Evolutionary conservation across 768 basidiomycete genomes (phyloP), one percentile per base, ranked within the genome.

Genomic region (Tulasnella sp.): DNA sequence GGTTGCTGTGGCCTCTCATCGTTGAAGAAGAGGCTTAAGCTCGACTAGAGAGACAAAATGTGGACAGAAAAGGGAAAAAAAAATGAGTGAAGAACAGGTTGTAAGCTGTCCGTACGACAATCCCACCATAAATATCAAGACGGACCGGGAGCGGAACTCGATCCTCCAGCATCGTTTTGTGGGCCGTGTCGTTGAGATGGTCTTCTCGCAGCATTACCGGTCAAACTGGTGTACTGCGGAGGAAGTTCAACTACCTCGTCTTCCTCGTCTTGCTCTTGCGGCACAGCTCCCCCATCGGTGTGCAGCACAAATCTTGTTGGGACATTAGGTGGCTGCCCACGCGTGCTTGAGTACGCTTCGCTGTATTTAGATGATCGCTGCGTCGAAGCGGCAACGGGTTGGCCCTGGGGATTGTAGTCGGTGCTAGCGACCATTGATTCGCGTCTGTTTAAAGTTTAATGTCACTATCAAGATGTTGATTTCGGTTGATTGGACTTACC

Each of bases 211-310:
- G 25, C 3, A 19, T 28, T 34, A 4, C 27, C 49, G 9, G 19
- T 51, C 6, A 56, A 13, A 16, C 20, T 37, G 25, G 16, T 32
- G 29, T 56, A 56, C 25, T 56, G 53, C 22, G 55, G 55, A n/a
- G 55, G 55, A 32, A 56, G 39, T 24, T 56, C 55, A n/a, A 54
- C 55, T 8, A 45, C 35, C 32, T 53, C 53, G 6, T 28, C 50
- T 34, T 54, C 53, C 13, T 55, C 53, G 8, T 53, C 55, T 13
- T 54, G 53, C 6, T 22, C 42, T 16, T 28, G 41, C 16, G 40
- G 40, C 1, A 55, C 33, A 29, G 32, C 37, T n/a, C 55, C 55
- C 3, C 43, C 55, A 27, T 56, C 55, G 6, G 53, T 46, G 20
- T 56, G 55, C n/a, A 56, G 20, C 16, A 56, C 44, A 37, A 45